Evolutionary conservation across 2,329 filamentous ascomycete genomes (phyloP).

Genomic region (Juglanconis juglandina): DNA sequence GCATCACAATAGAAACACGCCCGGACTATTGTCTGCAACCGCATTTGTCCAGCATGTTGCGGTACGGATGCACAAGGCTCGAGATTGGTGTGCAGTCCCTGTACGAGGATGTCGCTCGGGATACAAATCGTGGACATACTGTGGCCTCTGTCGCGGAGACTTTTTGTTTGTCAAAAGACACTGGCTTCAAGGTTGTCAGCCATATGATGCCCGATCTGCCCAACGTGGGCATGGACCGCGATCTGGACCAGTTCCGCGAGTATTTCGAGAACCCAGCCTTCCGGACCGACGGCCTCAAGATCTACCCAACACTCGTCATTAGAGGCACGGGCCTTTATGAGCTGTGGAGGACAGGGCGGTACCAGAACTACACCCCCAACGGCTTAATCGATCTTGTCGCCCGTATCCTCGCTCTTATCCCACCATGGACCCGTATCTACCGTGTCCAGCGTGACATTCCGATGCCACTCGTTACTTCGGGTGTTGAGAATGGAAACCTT

Average conservation of each 20-base stretch:
- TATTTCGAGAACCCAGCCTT: conserved; percentile 98
- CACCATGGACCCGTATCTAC: conserved; percentile 98
- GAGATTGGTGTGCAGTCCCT: conserved; percentile 95
- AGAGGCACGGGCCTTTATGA: conserved; percentile 95
- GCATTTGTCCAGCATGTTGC: conserved; percentile 92
- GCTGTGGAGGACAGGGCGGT: conserved; percentile 92
- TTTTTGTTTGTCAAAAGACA: conserved; percentile 95
- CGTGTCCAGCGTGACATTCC: conserved; percentile 97
- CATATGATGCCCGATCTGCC: conserved; percentile 99
- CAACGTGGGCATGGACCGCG: conserved; percentile 97
- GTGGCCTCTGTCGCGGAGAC: conserved; percentile 94
- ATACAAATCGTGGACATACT: conserved; percentile 95
- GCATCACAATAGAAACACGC: conserved; percentile 95
- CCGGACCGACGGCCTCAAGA: conserved; percentile 93
- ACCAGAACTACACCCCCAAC: conserved; percentile 98
- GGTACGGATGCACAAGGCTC: conserved; percentile 93
- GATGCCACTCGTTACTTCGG: conserved; percentile 99
- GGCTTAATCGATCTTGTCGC: conserved; percentile 93
- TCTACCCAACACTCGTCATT: conserved; percentile 96
- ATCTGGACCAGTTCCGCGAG: conserved; percentile 93
- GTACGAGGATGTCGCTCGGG: conserved; percentile 96
- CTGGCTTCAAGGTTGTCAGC: conserved; percentile 97
- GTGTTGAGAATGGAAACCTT: conserved; percentile 95
- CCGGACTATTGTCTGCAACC: conserved; percentile 95
- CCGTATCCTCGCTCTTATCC: conserved; percentile 89